Base-by-base conservation (phyloP, 257 asterid genomes). In the Lycium barbarum region DNA sequence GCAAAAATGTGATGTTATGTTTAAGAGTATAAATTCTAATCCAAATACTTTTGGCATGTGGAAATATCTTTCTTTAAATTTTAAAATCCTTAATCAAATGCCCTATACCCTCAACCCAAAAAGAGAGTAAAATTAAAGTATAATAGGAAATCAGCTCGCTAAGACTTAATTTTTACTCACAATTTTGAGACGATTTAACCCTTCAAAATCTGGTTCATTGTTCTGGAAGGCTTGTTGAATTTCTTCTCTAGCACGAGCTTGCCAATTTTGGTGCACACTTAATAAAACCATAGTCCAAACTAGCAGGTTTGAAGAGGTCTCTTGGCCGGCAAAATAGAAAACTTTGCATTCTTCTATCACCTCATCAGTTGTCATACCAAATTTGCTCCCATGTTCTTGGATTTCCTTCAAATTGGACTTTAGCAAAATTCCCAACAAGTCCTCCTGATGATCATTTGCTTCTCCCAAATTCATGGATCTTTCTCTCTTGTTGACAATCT, bases 311-410 rank as follows among this genome's bases (percentile, higher is more conserved):
- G 95, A 87, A 1, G 92, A 85, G 83, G 88, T 85, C 65, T 92
- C 94, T 86, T 92, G 95, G 1, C 94, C 95, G n/a, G 94, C 85
- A 49, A 93, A 86, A 70, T 90, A 89, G 88, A 93, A 89, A 0
- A 84, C 7, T 83, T 90, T 89, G 90, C 97, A 93, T 55, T 93
- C 95, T 67, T 90, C 95, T 33, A 93, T 89, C 62, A 91, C 90
- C 61, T 90, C 93, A 59, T 89, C 89, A 11, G 73, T 88, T 62
- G 87, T 93, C 91, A 93, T 86, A 0, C 97, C 97, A 7, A 6
- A 51, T 6, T 38, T 71, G 9, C 79, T 86, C 33, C 91, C 92
- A 45, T 83, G 82, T 86, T 90, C 91, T 83, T 86, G 15, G 0
- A 88, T 87, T 81, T 90, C 92, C 53, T 68, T 86, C 82, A 22